Evolutionary conservation across 2,329 filamentous ascomycete species (phyloP).

Genomic region (Exophiala viscosa): DNA sequence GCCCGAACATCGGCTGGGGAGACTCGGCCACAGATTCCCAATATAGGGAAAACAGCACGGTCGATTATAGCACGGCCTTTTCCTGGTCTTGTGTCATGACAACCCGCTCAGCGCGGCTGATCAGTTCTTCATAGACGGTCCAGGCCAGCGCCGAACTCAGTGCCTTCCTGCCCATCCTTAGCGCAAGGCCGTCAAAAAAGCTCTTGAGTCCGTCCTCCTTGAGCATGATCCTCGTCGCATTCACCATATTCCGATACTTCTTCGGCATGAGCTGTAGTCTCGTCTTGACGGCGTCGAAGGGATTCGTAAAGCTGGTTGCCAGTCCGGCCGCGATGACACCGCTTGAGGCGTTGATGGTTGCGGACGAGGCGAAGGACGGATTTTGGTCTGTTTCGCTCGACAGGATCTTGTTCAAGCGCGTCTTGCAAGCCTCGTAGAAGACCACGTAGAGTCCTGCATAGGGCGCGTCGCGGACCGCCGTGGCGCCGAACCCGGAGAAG

Average conservation of each 20-base stretch:
- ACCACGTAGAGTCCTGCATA: slow-evolving; percentile 94
- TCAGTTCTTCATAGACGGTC: slow-evolving; percentile 94
- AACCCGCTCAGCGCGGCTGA: slow-evolving; percentile 63
- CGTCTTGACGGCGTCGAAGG: slow-evolving; percentile 95
- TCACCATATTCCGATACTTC: slow-evolving; percentile 76
- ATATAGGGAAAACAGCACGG: background rate
- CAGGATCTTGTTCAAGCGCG: slow-evolving; percentile 47
- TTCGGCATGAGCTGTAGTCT: slow-evolving; percentile 84
- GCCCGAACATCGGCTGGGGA: no score
- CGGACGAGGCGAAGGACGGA: slow-evolving; percentile 40
- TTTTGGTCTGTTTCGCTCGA: background rate
- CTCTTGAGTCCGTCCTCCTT: slow-evolving; percentile 73
- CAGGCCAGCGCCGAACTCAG: slow-evolving; percentile 92
- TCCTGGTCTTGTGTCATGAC: slow-evolving; percentile 17
- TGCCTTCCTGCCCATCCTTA: slow-evolving; percentile 88
- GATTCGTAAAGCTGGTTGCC: slow-evolving; percentile 88
- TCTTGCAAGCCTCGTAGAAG: slow-evolving; percentile 84
- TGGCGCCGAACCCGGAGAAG: slow-evolving; percentile 91
- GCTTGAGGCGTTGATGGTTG: slow-evolving; percentile 78
- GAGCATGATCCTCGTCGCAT: slow-evolving; percentile 74
- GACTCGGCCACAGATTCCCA: no score
- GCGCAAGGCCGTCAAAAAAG: slow-evolving; percentile 77
- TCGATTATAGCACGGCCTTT: slow-evolving; percentile 18
- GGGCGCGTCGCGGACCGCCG: slow-evolving; percentile 88
- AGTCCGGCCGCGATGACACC: slow-evolving; percentile 75